Conservation (phyloP, 495 filamentous ascomycete species). For the Daldinia vernicosa region DNA sequence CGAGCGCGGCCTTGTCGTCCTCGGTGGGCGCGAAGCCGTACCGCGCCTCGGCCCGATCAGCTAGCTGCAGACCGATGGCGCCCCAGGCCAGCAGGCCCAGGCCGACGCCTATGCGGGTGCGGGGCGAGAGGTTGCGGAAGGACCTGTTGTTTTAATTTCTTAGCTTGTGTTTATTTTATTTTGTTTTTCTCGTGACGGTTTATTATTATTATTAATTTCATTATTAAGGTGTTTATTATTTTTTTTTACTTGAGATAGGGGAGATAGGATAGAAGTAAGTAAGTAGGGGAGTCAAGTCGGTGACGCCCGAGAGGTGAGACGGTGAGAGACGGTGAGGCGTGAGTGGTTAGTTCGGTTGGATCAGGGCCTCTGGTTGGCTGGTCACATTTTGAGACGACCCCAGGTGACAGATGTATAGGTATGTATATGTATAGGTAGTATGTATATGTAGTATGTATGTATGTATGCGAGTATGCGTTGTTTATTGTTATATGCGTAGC, state of each 20-base stretch:
- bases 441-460: neutral
- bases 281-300: conserved; percentile 20
- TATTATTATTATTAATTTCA: neutral
- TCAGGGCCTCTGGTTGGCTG: neutral
- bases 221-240: conserved; percentile 8
- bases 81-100: conserved; percentile 57
- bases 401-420: conserved; percentile 4
- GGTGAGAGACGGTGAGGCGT: conserved; percentile 31
- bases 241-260: neutral
- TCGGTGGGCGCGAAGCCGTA: conserved; percentile 57
- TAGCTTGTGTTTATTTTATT: neutral
- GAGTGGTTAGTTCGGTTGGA: conserved; percentile 22
- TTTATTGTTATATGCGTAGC: conserved; percentile 15
- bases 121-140: conserved; percentile 52
- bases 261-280: conserved; percentile 6
- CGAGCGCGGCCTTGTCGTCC: conserved; percentile 53
- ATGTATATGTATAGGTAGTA: neutral
- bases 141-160: conserved; percentile 27
- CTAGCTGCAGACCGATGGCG: conserved; percentile 50
- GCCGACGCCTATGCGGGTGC: conserved; percentile 51
- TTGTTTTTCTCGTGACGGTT: neutral
- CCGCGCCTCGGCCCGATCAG: conserved; percentile 53
- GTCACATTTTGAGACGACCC: neutral
- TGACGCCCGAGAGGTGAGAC: conserved; percentile 33
- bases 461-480: conserved; percentile 12